These are phyloP conservation scores for Aspergillus sp. DNA, from an alignment of 2,329 filamentous ascomycete genomes.

Conservation along the genomic window DNA sequence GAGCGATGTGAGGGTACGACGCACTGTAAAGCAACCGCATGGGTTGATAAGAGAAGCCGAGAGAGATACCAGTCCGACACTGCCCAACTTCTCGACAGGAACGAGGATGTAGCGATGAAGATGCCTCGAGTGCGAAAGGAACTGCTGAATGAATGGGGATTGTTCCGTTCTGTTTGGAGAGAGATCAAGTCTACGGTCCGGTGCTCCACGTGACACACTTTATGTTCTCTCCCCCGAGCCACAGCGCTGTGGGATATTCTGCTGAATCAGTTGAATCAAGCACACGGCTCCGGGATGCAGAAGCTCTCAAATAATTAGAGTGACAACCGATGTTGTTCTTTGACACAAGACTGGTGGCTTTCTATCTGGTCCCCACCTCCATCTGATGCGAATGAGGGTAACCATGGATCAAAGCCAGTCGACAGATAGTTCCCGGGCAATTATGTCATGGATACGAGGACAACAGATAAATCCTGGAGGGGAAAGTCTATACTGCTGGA, in stretches of 20 bases:
- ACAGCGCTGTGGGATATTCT: neutral
- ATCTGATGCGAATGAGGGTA: neutral
- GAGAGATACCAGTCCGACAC: neutral
- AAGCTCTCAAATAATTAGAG: neutral
- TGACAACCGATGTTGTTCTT: neutral
- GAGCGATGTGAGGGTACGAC: neutral
- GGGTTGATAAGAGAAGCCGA: neutral
- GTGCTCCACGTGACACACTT: constrained; percentile 1
- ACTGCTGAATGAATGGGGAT: neutral
- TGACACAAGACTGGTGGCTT: neutral
- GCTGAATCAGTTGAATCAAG: too few relatives aligned
- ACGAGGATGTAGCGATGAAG: neutral
- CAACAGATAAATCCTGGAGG: neutral
- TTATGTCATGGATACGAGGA: neutral
- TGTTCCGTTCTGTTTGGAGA: neutral
- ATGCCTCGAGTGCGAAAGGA: neutral
- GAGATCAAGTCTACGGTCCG: neutral
- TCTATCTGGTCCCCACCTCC: neutral
- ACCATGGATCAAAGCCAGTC: too few relatives aligned
- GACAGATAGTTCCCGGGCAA: neutral
- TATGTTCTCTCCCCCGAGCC: neutral
- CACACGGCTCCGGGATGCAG: too few relatives aligned
- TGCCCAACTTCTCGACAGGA: neutral
- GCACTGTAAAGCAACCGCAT: neutral
- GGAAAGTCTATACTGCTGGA: too few relatives aligned